Percentiles rank a stretch among this genome's conserved stretches.
phyloP scores from a whole-genome alignment of 495 filamentous ascomycete species.

The Podospora conica region DNA sequence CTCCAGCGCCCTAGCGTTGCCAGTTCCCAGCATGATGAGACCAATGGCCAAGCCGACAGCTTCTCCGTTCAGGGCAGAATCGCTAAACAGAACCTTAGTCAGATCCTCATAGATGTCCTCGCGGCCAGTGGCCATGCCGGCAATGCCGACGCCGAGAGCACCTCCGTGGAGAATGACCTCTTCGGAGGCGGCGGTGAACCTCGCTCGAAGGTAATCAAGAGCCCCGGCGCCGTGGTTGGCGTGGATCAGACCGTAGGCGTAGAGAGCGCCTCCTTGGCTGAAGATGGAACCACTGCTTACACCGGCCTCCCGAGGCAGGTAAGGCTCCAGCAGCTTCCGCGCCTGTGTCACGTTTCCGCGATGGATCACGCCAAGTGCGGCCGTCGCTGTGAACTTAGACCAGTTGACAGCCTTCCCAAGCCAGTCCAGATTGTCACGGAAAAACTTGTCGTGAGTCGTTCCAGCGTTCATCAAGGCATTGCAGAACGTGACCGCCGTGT shows the following conservation, averaged over 20 bases:
- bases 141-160: conserved; percentile 90
- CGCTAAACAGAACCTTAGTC: conserved; percentile 76
- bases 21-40: conserved; percentile 93
- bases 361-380: conserved; percentile 94
- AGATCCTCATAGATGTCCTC: conserved; percentile 92
- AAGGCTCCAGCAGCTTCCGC: conserved; percentile 88
- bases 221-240: conserved; percentile 95
- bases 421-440: conserved; percentile 96
- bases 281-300: conserved; percentile 74
- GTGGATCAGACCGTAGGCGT: conserved; percentile 93
- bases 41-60: conserved; percentile 94
- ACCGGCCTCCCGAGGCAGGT: conserved; percentile 72
- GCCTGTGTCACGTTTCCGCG: conserved; percentile 89
- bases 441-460: conserved; percentile 95
- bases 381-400: conserved; percentile 99
- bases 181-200: conserved; percentile 80
- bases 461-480: conserved; percentile 99
- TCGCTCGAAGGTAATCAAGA: conserved; percentile 76
- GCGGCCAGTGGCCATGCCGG: conserved; percentile 92
- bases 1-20: conserved; percentile 81
- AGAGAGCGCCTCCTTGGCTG: conserved; percentile 92
- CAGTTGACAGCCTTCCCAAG: conserved; percentile 98
- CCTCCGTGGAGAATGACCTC: conserved; percentile 97
- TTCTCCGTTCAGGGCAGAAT: conserved; percentile 94
- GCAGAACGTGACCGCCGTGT: conserved; percentile 91